These are phyloP conservation scores for Sclerotinia minor DNA, from an alignment of 2,329 filamentous ascomycete species.

Conservation along the genomic window DNA sequence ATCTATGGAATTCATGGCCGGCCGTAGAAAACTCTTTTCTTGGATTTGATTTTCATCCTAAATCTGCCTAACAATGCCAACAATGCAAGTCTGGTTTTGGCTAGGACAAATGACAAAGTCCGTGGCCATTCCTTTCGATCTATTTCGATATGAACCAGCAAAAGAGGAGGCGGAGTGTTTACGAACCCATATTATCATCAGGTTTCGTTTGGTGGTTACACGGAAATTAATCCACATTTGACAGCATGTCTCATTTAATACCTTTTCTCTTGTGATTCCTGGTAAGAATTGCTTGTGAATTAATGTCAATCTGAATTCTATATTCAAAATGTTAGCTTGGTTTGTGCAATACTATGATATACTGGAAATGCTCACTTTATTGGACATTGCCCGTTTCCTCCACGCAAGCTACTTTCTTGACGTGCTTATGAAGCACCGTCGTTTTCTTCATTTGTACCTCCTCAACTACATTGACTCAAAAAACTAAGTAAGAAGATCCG, in stretches of 20 bases:
- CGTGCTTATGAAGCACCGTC: slow-evolving; percentile 30
- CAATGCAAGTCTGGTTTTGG: background rate
- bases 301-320: slow-evolving; percentile 11
- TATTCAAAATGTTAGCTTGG: background rate
- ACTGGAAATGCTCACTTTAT: slow-evolving; percentile 32
- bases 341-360: too few species aligned
- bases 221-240: background rate
- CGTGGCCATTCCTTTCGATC: background rate
- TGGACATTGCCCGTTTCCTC: slow-evolving; percentile 39
- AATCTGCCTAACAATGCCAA: background rate
- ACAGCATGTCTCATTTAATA: background rate
- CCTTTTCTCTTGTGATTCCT: background rate
- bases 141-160: background rate
- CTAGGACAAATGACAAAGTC: background rate
- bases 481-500: slow-evolving; percentile 42
- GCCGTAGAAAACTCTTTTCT: too few species aligned
- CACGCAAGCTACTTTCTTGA: slow-evolving; percentile 33
- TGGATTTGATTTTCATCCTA: background rate
- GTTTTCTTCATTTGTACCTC: slow-evolving; percentile 4
- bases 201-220: background rate
- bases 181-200: background rate
- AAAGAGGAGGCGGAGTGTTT: background rate
- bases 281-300: background rate
- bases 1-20: background rate
- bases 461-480: background rate